Evolutionary conservation across 2,329 filamentous ascomycete species (phyloP).

Genomic region (Gyromitra esculenta): DNA sequence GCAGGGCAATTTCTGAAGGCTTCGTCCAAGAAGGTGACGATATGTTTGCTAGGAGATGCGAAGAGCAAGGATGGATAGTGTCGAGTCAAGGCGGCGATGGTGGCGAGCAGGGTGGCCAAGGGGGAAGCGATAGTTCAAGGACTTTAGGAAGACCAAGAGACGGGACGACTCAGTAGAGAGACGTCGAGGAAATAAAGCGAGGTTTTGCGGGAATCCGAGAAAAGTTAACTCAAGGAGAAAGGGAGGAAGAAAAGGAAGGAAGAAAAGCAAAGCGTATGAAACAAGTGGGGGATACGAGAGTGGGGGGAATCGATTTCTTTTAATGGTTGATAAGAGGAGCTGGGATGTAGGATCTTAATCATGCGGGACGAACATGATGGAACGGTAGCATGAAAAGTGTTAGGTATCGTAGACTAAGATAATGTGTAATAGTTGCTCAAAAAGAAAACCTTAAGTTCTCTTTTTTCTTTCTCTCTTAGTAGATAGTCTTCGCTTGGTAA

Average conservation of each 20-base stretch:
- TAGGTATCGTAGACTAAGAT: background rate
- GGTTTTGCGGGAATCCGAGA: background rate
- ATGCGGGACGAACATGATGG: background rate
- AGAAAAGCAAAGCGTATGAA: slow-evolving; percentile 8
- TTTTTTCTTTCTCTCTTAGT: background rate
- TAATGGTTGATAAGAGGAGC: background rate
- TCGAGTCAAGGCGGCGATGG: background rate
- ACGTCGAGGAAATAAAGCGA: background rate
- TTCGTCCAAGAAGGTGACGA: slow-evolving; percentile 21
- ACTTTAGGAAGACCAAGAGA: slow-evolving; percentile 27
- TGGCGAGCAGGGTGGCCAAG: background rate
- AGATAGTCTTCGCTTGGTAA: slow-evolving; percentile 3
- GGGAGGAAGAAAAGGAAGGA: background rate
- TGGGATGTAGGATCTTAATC: background rate
- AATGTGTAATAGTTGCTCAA: slow-evolving; percentile 28
- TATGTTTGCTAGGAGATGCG: slow-evolving; percentile 12
- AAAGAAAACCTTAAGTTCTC: background rate
- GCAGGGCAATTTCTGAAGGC: slow-evolving; percentile 26
- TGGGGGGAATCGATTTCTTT: slow-evolving; percentile 20
- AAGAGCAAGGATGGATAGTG: slow-evolving; percentile 10
- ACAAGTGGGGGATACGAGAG: slow-evolving; percentile 23
- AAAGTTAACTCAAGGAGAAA: slow-evolving; percentile 8
- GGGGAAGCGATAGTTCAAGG: slow-evolving; percentile 19
- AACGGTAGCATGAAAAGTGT: background rate
- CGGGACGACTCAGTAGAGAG: background rate